Conservation (phyloP, 768 basidiomycete species). For the Cystofilobasidium macerans region DNA sequence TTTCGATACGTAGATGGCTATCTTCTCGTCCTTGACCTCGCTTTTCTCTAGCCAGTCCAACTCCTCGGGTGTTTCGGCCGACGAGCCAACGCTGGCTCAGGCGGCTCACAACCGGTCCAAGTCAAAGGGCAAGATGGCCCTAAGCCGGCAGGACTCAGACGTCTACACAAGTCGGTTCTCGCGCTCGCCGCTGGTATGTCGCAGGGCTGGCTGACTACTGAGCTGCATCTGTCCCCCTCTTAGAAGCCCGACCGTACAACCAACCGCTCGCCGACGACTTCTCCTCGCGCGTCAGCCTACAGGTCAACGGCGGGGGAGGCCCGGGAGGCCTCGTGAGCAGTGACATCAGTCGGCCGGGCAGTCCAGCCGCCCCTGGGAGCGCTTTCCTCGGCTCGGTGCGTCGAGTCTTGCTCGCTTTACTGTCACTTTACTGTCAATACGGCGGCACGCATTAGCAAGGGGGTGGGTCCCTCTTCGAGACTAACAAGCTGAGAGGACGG, state of each 20-base stretch:
- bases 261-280: slow-evolving; percentile 1
- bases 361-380: slow-evolving; percentile 20
- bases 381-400: slow-evolving; percentile 11
- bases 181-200: not conserved
- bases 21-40: slow-evolving; percentile 10
- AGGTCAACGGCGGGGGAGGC: slow-evolving; percentile 2
- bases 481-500: no score
- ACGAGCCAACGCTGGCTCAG: slow-evolving; percentile 2
- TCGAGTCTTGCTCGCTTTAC: not conserved
- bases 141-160: slow-evolving; percentile 9
- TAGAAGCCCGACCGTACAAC: slow-evolving; percentile 7
- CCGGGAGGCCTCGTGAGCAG: slow-evolving; percentile 1
- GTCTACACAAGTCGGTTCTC: not conserved
- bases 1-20: slow-evolving; percentile 12
- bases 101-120: slow-evolving; percentile 4
- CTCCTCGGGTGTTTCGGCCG: not conserved
- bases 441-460: no score
- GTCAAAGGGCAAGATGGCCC: slow-evolving; percentile 5
- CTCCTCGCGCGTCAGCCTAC: slow-evolving; percentile 17
- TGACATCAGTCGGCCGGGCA: slow-evolving; percentile 12
- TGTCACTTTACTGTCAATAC: no score
- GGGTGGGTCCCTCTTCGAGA: no score
- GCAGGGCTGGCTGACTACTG: not conserved
- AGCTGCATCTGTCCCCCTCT: not conserved
- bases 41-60: slow-evolving; percentile 6